Conservation (phyloP, 2,329 filamentous ascomycete genomes). For the Penicillium concentricum region DNA sequence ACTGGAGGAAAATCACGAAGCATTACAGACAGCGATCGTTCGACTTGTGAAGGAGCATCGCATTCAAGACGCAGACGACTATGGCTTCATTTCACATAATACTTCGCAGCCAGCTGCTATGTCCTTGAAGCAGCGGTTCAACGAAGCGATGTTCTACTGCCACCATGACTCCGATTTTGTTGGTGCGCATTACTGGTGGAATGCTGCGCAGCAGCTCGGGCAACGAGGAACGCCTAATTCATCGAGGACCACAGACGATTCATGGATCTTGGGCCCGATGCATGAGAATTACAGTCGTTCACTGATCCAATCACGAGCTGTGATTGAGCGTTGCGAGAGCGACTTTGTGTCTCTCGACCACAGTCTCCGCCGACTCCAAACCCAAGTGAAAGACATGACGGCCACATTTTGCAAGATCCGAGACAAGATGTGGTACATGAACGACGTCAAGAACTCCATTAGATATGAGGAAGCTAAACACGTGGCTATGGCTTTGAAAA, state of each 20-base stretch:
- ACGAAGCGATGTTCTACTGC: slow-evolving; percentile 73
- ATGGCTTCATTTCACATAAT: slow-evolving; percentile 6
- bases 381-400: slow-evolving; percentile 72
- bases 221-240: slow-evolving; percentile 57
- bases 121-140: slow-evolving; percentile 44
- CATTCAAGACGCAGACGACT: slow-evolving; percentile 60
- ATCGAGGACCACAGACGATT: slow-evolving; percentile 58
- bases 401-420: slow-evolving; percentile 70
- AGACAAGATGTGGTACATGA: slow-evolving; percentile 99
- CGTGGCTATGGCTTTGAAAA: slow-evolving; percentile 82
- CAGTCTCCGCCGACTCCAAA: slow-evolving; percentile 74
- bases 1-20: slow-evolving; percentile 75
- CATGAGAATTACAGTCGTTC: slow-evolving; percentile 54
- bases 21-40: slow-evolving; percentile 74
- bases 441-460: slow-evolving; percentile 85
- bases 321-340: slow-evolving; percentile 39
- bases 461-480: slow-evolving; percentile 84
- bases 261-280: slow-evolving; percentile 69
- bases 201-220: slow-evolving; percentile 72
- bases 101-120: slow-evolving; percentile 6
- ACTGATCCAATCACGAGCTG: slow-evolving; percentile 30
- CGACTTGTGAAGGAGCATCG: slow-evolving; percentile 82
- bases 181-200: slow-evolving; percentile 81
- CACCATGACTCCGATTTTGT: slow-evolving; percentile 79
- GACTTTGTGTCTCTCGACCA: slow-evolving; percentile 75